Evolutionary conservation across 2,329 filamentous ascomycete genomes (phyloP), one percentile per base, ranked within the genome.

Genomic region (Chaetothyriales sp.): DNA sequence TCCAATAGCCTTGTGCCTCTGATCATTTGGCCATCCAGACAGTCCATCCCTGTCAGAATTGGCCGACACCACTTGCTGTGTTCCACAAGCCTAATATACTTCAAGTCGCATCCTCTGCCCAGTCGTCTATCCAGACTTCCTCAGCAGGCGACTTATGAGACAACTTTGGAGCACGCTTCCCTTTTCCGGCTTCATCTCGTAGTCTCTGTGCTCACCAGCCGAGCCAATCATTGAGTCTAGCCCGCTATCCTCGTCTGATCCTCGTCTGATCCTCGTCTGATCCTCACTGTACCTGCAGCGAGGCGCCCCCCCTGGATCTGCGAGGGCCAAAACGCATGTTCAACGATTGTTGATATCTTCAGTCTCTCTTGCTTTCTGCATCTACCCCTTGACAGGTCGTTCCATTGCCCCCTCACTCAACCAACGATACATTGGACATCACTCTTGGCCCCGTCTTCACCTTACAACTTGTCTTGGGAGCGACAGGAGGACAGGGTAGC

Each of bases 61-160:
- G 49, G 53, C 47, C 51, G 53, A 54, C 55, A 54, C 54, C 49
- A 58, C 53, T 54, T 54, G 56, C 50, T 50, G 44, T 43, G 53
- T 56, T 48, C 50, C 50, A 56, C 49, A 49, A 20, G 50, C 49
- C 46, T 54, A 56, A 47, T 54, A 54, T 46, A 51, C 50, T 53
- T 51, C 51, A 51, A 19, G 7, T n/a, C 40, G 15, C 15, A 3
- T n/a, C 15, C 7, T 44, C 15, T 19, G 15, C 43, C 56, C 54
- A 56, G 56, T 56, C 51, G 44, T 19, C 15, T 44, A 25, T 44
- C 15, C 15, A 44, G 40, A 44, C 18, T 19, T 44, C 40, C 18
- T 44, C 28, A 46, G 51, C 49, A 56, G 52, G 51, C 51, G 53
- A 54, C 47, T 52, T 49, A 51, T 54, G 48, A 54, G 49, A 54